phyloP scores from a whole-genome alignment of 1,284 basidiomycete species.

The Austroboletus niveus region DNA sequence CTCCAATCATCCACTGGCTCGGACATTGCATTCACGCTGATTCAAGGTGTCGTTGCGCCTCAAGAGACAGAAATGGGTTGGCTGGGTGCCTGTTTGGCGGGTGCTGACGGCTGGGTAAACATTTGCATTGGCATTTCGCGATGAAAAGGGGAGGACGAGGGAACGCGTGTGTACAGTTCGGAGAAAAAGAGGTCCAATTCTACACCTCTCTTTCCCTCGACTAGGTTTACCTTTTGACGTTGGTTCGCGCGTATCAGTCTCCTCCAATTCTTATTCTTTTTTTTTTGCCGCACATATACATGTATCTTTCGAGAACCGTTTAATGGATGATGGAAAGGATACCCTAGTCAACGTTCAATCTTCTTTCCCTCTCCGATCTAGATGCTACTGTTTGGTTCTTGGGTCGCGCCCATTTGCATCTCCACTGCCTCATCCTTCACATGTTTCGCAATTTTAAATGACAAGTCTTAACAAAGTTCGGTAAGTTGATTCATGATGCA shows the following conservation, averaged over 20 bases:
- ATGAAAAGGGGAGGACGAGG: conserved; percentile 11
- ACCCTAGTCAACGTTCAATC: conserved; percentile 1
- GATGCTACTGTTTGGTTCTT: too few relatives aligned
- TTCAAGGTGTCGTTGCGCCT: conserved; percentile 88
- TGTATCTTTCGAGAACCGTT: conserved; percentile 3
- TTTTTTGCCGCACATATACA: conserved; percentile 6
- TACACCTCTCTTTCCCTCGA: neutral
- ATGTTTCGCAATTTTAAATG: too few relatives aligned
- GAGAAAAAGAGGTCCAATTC: neutral
- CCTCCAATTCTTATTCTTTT: neutral
- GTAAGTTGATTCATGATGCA: too few relatives aligned
- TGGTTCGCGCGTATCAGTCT: neutral
- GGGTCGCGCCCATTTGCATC: too few relatives aligned
- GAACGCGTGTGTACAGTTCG: neutral
- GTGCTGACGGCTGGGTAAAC: conserved; percentile 94
- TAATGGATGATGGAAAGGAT: conserved; percentile 10
- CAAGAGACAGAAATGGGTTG: conserved; percentile 89
- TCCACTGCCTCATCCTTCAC: too few relatives aligned
- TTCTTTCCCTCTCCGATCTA: neutral
- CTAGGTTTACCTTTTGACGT: neutral
- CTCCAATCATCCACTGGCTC: conserved; percentile 30
- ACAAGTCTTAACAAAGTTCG: too few relatives aligned
- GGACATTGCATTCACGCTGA: conserved; percentile 64
- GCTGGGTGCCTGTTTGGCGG: conserved; percentile 86
- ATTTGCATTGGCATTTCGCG: conserved; percentile 69